Evolutionary conservation across 305 asterid species (phyloP).

Genomic region (Fraxinus nigra): DNA sequence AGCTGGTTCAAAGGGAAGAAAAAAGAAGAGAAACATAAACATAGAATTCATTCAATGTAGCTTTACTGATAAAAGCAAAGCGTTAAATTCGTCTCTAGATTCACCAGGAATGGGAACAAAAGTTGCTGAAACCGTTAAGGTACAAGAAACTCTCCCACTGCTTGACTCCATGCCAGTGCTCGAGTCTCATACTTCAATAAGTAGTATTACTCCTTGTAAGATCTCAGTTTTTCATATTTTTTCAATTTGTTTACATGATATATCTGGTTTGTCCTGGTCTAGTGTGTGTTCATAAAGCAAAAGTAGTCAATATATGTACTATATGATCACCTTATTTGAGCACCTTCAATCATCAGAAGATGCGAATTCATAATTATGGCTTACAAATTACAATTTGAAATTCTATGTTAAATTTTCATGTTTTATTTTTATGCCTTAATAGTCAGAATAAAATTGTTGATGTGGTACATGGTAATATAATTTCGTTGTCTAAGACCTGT

Average conservation of each 20-base stretch:
- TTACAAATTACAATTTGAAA: background rate
- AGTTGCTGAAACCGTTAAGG: slow-evolving; percentile 31
- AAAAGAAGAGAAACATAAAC: slow-evolving; percentile 12
- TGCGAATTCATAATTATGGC: background rate
- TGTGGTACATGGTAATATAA: background rate
- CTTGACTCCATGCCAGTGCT: background rate
- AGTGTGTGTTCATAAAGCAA: background rate
- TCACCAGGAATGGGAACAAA: slow-evolving; percentile 13
- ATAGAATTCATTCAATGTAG: slow-evolving; percentile 15
- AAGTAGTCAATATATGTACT: slow-evolving; percentile 4
- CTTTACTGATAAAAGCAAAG: slow-evolving; percentile 22
- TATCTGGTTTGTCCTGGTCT: background rate
- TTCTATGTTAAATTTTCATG: background rate
- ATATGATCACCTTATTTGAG: background rate
- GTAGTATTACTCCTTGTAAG: background rate
- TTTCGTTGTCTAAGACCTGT: background rate
- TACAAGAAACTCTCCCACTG: slow-evolving; percentile 10
- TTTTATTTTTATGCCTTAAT: background rate
- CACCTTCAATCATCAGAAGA: slow-evolving; percentile 1
- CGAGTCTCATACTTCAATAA: background rate
- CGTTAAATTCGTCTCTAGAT: slow-evolving; percentile 17
- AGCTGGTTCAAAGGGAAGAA: slow-evolving; percentile 24
- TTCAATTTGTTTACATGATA: background rate
- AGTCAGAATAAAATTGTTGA: background rate
- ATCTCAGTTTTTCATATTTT: background rate